A percentile compares a stretch with the other conserved stretches of the same genome.
Evolutionary conservation across 1,284 basidiomycete genomes (phyloP).

Genomic region (Moniliophthora roreri): DNA sequence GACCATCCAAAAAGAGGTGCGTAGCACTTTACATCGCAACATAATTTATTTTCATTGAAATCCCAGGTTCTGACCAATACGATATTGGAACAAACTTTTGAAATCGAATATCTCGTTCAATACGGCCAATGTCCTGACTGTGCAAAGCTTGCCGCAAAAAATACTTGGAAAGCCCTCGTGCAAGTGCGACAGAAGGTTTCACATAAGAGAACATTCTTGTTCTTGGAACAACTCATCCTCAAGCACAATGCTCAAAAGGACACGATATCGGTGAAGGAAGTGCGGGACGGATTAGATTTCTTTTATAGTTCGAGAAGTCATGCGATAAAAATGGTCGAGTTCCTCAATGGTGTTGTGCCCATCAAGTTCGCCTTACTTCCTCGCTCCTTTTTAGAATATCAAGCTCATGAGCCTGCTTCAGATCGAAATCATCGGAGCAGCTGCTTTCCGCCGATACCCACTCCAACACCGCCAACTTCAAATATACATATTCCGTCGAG

Average conservation of each 20-base stretch:
- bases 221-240: conserved; percentile 95
- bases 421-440: conserved; percentile 91
- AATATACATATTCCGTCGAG: conserved; percentile 97
- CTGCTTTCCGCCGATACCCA: conserved; percentile 93
- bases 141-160: conserved; percentile 92
- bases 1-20: conserved; percentile 97
- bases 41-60: background rate
- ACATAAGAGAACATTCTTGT: conserved; percentile 98
- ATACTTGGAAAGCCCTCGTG: conserved; percentile 97
- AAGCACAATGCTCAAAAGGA: conserved; percentile 98
- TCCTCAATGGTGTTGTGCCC: conserved; percentile 86
- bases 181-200: conserved; percentile 98
- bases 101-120: conserved; percentile 95
- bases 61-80: conserved; percentile 87
- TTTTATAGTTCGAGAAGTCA: conserved; percentile 91
- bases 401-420: conserved; percentile 27
- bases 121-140: conserved; percentile 97
- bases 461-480: conserved; percentile 92
- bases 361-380: conserved; percentile 58
- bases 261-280: conserved; percentile 91
- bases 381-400: background rate
- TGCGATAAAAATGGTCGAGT: conserved; percentile 98
- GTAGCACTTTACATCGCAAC: conserved; percentile 16
- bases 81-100: conserved; percentile 96
- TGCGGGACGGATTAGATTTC: conserved; percentile 94